phyloP scores from a whole-genome alignment of 2,329 filamentous ascomycete genomes.

The Coniochaeta ligniaria region DNA sequence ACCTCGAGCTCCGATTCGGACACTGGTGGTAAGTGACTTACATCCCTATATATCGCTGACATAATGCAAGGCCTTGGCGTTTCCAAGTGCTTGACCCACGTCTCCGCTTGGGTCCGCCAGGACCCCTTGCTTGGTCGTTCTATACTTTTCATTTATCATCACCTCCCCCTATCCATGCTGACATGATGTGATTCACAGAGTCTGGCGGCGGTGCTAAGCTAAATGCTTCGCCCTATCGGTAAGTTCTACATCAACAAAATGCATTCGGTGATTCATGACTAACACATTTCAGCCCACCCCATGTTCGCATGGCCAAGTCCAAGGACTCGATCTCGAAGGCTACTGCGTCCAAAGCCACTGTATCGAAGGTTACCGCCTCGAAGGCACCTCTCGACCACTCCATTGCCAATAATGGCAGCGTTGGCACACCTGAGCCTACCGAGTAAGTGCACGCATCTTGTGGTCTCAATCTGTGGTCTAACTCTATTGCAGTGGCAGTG shows the following conservation, averaged over 20 bases:
- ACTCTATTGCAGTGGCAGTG: slow-evolving; percentile 2
- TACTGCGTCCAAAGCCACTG: not conserved
- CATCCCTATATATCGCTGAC: not conserved
- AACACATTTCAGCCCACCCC: not conserved
- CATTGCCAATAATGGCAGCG: not conserved
- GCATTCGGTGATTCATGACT: not conserved
- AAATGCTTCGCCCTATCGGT: not conserved
- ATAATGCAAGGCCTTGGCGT: not conserved
- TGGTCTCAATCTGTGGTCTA: not conserved
- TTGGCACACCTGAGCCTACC: not conserved
- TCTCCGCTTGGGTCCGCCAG: not conserved
- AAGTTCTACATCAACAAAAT: not conserved
- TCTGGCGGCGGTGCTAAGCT: not conserved
- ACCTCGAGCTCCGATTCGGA: not conserved
- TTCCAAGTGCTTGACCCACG: not conserved
- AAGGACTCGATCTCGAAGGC: not conserved
- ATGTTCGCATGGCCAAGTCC: not conserved
- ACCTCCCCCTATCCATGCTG: not conserved
- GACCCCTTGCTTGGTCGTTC: not conserved
- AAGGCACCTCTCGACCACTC: not conserved
- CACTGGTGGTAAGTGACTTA: not conserved
- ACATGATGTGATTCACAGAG: not conserved
- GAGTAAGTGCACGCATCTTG: not conserved
- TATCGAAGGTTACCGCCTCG: not conserved
- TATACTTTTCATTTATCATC: not conserved